Evolutionary conservation across 495 filamentous ascomycete genomes (phyloP).

Genomic region (Tuber aestivum): DNA sequence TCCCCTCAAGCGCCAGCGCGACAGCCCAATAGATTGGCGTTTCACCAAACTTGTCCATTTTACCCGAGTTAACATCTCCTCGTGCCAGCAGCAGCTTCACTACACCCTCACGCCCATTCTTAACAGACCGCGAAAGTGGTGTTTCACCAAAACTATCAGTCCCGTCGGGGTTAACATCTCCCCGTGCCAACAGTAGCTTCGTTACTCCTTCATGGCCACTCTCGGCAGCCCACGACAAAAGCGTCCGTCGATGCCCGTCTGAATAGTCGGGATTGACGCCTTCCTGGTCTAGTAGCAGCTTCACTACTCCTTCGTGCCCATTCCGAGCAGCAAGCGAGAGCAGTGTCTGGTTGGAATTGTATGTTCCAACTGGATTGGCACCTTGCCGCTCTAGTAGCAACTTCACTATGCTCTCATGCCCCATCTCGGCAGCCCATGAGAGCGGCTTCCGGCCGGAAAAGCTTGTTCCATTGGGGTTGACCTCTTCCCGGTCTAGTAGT

Average conservation of each 20-base stretch:
- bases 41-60: too few species aligned
- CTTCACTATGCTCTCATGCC: not conserved
- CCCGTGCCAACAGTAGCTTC: slow-evolving; percentile 30
- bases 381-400: not conserved
- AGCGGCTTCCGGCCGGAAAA: not conserved
- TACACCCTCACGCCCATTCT: slow-evolving; percentile 44
- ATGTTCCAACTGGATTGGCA: not conserved
- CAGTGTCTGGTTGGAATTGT: not conserved
- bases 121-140: slow-evolving; percentile 45
- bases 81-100: slow-evolving; percentile 21
- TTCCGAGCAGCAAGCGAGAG: not conserved
- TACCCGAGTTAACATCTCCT: too few species aligned
- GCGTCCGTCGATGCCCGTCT: not conserved
- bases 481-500: not conserved
- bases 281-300: not conserved
- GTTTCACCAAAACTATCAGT: slow-evolving; percentile 39
- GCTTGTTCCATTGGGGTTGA: not conserved
- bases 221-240: not conserved
- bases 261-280: not conserved
- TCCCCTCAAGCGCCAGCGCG: too few species aligned
- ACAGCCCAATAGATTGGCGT: too few species aligned
- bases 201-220: slow-evolving; percentile 38
- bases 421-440: not conserved
- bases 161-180: slow-evolving; percentile 18
- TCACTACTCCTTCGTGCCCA: not conserved